phyloP scores from a whole-genome alignment of 176 grass and related monocot genomes.

The Saccharum officinarum region DNA sequence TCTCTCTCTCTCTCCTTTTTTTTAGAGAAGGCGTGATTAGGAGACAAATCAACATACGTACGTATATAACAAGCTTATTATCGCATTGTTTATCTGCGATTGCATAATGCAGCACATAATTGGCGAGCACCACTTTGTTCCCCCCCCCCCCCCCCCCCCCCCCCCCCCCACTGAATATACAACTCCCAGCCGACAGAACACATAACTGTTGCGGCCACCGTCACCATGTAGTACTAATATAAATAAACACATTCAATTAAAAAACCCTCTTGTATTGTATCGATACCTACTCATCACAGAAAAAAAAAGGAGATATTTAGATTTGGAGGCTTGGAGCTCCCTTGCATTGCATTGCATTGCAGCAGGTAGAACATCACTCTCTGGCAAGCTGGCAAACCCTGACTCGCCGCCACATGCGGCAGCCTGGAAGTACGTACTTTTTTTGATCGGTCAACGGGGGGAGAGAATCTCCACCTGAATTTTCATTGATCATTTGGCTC shows the following conservation, averaged over 20 bases:
- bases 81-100: not conserved
- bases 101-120: not conserved
- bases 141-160: too few relatives aligned
- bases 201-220: not conserved
- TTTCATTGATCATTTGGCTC: too few relatives aligned
- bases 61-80: not conserved
- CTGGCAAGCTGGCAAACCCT: not conserved
- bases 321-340: not conserved
- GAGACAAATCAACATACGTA: not conserved
- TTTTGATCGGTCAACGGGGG: too few relatives aligned
- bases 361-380: slow-evolving; percentile 27
- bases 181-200: slow-evolving; percentile 33
- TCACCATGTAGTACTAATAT: not conserved
- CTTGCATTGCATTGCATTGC: not conserved
- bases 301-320: not conserved
- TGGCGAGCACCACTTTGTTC: not conserved
- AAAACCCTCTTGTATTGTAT: not conserved
- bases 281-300: not conserved
- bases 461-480: too few relatives aligned
- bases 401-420: slow-evolving; percentile 24
- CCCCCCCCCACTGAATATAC: not conserved
- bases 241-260: not conserved
- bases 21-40: not conserved
- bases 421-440: not conserved
- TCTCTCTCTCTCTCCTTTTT: not conserved